Percentiles rank a stretch among this genome's conserved stretches.
phyloP scores from a whole-genome alignment of 495 filamentous ascomycete genomes.

The Penicillium cinerascens region DNA sequence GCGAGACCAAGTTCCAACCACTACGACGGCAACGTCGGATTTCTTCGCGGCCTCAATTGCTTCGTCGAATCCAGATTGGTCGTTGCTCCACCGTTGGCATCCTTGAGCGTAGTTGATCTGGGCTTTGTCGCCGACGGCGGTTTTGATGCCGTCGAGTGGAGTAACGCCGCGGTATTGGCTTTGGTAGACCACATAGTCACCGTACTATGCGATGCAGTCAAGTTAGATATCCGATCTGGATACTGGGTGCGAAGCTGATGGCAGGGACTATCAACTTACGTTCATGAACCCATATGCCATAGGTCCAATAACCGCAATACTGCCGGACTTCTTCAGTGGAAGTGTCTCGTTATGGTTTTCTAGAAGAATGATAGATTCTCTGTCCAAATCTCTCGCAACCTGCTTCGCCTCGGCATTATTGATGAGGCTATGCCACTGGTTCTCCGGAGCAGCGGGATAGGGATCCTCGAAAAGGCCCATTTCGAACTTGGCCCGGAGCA shows the following conservation, averaged over 20 bases:
- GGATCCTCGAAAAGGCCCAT: conserved; percentile 67
- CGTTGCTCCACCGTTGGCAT: conserved; percentile 69
- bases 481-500: conserved; percentile 61
- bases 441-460: conserved; percentile 50
- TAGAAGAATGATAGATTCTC: conserved; percentile 65
- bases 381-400: conserved; percentile 58
- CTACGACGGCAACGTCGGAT: conserved; percentile 66
- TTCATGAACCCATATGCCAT: conserved; percentile 72
- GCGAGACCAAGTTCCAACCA: conserved; percentile 72
- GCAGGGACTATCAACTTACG: conserved; percentile 34
- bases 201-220: conserved; percentile 41
- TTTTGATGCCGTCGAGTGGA: conserved; percentile 62
- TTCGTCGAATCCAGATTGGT: conserved; percentile 58
- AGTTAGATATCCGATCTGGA: not conserved
- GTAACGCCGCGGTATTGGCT: conserved; percentile 61
- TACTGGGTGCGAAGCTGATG: not conserved
- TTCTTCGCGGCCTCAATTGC: conserved; percentile 59
- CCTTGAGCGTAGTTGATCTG: conserved; percentile 63
- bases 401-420: conserved; percentile 53
- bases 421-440: conserved; percentile 52
- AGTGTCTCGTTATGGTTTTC: conserved; percentile 62
- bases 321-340: conserved; percentile 56
- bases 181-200: conserved; percentile 62
- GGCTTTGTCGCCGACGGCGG: conserved; percentile 49
- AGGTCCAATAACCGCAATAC: conserved; percentile 68